These are phyloP conservation scores for Penicillium flavigenum DNA, from an alignment of 495 filamentous ascomycete species.

Conservation along the genomic window DNA sequence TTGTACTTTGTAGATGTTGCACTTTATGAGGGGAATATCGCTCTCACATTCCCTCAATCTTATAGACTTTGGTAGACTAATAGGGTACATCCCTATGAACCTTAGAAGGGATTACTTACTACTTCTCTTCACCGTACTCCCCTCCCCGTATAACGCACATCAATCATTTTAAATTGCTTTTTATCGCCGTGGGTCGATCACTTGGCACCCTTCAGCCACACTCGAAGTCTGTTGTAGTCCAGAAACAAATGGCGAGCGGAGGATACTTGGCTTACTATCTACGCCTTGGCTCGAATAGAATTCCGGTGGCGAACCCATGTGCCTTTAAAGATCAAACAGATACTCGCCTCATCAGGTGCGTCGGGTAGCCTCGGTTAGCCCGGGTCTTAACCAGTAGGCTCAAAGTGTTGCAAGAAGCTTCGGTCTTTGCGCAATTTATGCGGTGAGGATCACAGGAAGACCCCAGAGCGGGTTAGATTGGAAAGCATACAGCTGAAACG, in stretches of 20 bases:
- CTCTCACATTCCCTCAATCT: background rate
- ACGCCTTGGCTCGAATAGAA: background rate
- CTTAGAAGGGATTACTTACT: background rate
- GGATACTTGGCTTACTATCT: background rate
- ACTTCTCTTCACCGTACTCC: background rate
- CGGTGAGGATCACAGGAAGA: background rate
- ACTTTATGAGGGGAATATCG: too few relatives aligned
- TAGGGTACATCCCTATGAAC: conserved; percentile 2
- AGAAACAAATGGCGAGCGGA: background rate
- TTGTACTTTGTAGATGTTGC: too few relatives aligned
- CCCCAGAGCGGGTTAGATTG: background rate
- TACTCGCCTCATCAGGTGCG: conserved; percentile 5
- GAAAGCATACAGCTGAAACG: background rate
- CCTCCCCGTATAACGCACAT: background rate
- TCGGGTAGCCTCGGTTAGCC: conserved; percentile 22
- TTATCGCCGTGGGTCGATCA: conserved; percentile 1
- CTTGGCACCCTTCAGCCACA: conserved; percentile 11
- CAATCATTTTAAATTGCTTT: conserved; percentile 6
- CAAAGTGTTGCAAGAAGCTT: conserved; percentile 1
- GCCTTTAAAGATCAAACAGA: conserved; percentile 11
- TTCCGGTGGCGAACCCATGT: conserved; percentile 15
- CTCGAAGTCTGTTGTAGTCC: conserved; percentile 10
- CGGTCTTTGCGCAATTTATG: background rate
- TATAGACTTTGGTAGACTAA: background rate
- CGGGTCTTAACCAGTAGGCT: background rate